Base-by-base conservation (phyloP, 495 filamentous ascomycete genomes). In the Aspergillus wentii region DNA sequence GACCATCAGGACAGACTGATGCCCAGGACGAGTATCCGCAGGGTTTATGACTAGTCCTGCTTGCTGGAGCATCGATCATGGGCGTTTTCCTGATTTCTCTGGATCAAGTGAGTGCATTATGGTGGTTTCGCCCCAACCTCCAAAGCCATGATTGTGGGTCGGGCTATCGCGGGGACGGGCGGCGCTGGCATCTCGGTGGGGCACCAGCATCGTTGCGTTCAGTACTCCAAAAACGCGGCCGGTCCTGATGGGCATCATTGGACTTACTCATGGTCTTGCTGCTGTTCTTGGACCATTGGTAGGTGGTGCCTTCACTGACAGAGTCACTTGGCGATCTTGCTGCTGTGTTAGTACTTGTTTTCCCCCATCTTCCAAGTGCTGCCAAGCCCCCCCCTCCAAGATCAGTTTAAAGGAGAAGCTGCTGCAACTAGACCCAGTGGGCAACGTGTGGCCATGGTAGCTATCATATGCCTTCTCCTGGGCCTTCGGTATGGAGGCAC, bases 101-200 rank as follows among this genome's bases (percentile, higher is more conserved):
- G n/a, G n/a, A n/a, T n/a, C n/a, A n/a, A n/a, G n/a, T n/a, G n/a
- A n/a, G n/a, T n/a, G n/a, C n/a, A n/a, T n/a, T n/a, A n/a, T n/a
- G n/a, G n/a, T n/a, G n/a, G n/a, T n/a, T n/a, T n/a, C n/a, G 80
- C 85, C 3, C 79, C 82, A 2, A 81, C 61, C 35, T 85, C 80
- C 5, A 65, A 67, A 0, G 71, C 71, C 9, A 68, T 90, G 33
- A 88, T 89, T 51, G 47, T 87, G 38, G 85, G 85, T 2, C 46
- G 51, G 6, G 49, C 47, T 17, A 36, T 54, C 44, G 68, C 59
- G 57, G 71, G 71, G 49, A 27, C 64, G 14, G 71, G 71, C 11
- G 58, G 59, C 1, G 48, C 52, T 5, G 60, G 60, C 8, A 33
- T 59, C 11, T 15, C 25, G 1, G 30, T 21, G 2, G 56, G 56